Conservation (phyloP, 2,329 filamentous ascomycete species). For the Exophiala lecanii-corni region DNA sequence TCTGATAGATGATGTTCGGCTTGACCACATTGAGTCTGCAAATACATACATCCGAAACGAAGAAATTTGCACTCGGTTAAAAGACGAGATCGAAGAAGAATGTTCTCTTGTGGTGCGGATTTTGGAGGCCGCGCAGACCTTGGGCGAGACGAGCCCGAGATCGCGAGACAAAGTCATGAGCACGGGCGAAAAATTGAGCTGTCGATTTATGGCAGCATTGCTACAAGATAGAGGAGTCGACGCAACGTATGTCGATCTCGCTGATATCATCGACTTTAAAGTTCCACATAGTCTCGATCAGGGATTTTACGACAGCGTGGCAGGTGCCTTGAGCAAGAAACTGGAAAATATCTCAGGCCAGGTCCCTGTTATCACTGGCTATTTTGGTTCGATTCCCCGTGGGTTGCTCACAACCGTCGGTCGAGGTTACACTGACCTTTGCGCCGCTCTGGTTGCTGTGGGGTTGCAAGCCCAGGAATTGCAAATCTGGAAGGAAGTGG, state of each 20-base stretch:
- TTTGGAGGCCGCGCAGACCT: constrained; percentile 57
- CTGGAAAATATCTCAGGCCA: constrained; percentile 61
- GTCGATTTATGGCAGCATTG: constrained; percentile 80
- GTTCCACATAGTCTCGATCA: constrained; percentile 55
- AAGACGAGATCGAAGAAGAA: constrained; percentile 66
- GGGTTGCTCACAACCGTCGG: constrained; percentile 89
- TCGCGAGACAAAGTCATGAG: constrained; percentile 86
- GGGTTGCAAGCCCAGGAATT: constrained; percentile 82
- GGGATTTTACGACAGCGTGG: constrained; percentile 64
- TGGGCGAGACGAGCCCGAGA: constrained; percentile 67
- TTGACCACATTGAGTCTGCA: constrained; percentile 74
- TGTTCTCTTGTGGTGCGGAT: constrained; percentile 77
- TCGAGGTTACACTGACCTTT: constrained; percentile 93
- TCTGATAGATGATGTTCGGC: constrained; percentile 74
- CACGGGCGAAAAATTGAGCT: constrained; percentile 93
- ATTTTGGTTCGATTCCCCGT: constrained; percentile 89
- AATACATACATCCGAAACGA: constrained; percentile 57
- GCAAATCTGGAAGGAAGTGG: constrained; percentile 98
- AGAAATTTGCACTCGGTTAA: constrained; percentile 55
- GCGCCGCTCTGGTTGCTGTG: constrained; percentile 85
- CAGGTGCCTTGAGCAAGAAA: constrained; percentile 58
- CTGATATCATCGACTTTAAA: constrained; percentile 71
- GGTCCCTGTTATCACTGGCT: constrained; percentile 81
- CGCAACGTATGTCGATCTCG: constrained; percentile 84
- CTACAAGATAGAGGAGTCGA: constrained; percentile 76